Percentiles rank a stretch among this genome's conserved stretches.
These are phyloP conservation scores for Shiraia sp. DNA, from an alignment of 2,329 filamentous ascomycete species.

Conservation along the genomic window DNA sequence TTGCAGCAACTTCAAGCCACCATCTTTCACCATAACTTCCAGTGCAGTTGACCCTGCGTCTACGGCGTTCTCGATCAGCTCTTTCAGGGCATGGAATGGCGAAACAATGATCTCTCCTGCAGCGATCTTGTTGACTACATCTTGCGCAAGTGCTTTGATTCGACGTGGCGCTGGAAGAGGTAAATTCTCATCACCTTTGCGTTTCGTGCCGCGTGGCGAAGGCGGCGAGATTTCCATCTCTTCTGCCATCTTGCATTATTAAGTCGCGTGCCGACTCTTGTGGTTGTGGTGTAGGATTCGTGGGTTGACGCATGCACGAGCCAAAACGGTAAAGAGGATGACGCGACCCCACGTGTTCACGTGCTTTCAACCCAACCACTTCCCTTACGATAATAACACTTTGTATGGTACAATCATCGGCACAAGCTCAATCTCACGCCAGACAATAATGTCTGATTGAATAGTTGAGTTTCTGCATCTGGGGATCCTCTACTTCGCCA, in stretches of 20 bases:
- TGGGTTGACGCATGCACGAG: slow-evolving; percentile 8
- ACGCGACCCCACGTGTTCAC: slow-evolving; percentile 27
- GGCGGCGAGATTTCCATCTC: slow-evolving; percentile 32
- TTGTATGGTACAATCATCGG: no score
- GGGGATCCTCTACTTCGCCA: no score
- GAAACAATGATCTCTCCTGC: slow-evolving; percentile 98
- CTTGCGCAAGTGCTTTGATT: slow-evolving; percentile 79
- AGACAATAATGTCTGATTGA: no score
- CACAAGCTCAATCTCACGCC: no score
- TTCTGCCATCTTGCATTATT: slow-evolving; percentile 25
- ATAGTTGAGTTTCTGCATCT: no score
- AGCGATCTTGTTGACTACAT: slow-evolving; percentile 98
- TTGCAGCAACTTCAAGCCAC: slow-evolving; percentile 90
- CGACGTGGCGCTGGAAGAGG: slow-evolving; percentile 46
- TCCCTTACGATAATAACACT: background rate
- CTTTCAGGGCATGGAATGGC: slow-evolving; percentile 93
- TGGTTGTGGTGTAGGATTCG: slow-evolving; percentile 9
- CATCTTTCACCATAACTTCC: slow-evolving; percentile 91
- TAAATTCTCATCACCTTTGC: slow-evolving; percentile 40
- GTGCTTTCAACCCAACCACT: slow-evolving; percentile 4
- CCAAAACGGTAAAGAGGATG: slow-evolving; percentile 13
- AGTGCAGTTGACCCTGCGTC: slow-evolving; percentile 93
- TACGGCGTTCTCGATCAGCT: slow-evolving; percentile 94
- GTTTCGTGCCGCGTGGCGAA: slow-evolving; percentile 41
- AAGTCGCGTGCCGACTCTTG: slow-evolving; percentile 1